Percentiles rank a stretch among this genome's conserved stretches.
Evolutionary conservation across 2,329 filamentous ascomycete species (phyloP).

Genomic region (Pyrenophora graminea): DNA sequence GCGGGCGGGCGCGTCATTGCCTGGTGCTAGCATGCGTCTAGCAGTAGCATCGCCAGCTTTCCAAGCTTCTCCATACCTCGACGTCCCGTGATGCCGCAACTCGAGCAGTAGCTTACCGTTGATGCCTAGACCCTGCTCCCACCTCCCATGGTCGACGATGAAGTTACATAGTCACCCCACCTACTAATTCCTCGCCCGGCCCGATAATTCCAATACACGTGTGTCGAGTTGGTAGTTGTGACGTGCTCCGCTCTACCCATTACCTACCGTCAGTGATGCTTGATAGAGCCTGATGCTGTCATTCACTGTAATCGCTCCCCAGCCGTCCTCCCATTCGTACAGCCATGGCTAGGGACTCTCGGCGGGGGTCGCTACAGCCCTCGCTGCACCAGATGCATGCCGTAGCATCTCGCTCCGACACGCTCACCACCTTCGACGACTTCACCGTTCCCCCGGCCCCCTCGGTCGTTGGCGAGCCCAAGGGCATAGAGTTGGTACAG

Average conservation of each 20-base stretch:
- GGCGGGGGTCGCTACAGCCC: constrained; percentile 25
- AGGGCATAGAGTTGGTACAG: constrained; percentile 75
- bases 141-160: neutral
- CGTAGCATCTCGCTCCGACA: constrained; percentile 81
- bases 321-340: no score
- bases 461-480: constrained; percentile 65
- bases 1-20: constrained; percentile 19
- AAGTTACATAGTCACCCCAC: neutral
- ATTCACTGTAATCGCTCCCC: constrained; percentile 1
- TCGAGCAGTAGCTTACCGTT: constrained; percentile 6
- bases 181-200: neutral
- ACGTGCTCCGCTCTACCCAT: constrained; percentile 1
- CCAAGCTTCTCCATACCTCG: neutral
- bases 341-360: constrained; percentile 36
- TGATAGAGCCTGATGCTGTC: constrained; percentile 30
- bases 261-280: constrained; percentile 4
- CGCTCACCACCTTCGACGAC: constrained; percentile 91
- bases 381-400: constrained; percentile 83
- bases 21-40: neutral
- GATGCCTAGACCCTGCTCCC: neutral
- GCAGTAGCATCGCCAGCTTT: neutral
- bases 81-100: constrained; percentile 8
- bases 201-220: constrained; percentile 3
- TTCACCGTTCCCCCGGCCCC: constrained; percentile 72
- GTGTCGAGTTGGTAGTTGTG: neutral